phyloP scores from a whole-genome alignment of 1,284 basidiomycete genomes.

The Cryptococcus maquisensis region DNA sequence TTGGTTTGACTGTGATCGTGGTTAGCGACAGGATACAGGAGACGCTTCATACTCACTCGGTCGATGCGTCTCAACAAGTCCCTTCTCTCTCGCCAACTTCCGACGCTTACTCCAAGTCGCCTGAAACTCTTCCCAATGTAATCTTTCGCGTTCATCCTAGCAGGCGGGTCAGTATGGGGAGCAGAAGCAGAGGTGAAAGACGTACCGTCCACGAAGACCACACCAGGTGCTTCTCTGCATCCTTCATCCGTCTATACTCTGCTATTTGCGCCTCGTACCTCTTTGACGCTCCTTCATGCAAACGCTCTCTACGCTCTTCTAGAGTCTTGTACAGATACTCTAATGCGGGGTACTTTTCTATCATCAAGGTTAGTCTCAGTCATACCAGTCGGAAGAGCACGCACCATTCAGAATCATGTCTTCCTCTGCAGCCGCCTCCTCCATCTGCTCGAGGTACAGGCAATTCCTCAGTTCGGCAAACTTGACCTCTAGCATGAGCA shows the following conservation, averaged over 20 bases:
- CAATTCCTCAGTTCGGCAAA: slow-evolving; percentile 56
- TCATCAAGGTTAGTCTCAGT: background rate
- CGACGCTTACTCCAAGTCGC: slow-evolving; percentile 53
- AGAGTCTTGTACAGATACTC: slow-evolving; percentile 49
- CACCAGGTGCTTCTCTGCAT: slow-evolving; percentile 46
- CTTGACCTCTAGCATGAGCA: slow-evolving; percentile 56
- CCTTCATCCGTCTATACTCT: slow-evolving; percentile 48
- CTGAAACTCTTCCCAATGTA: slow-evolving; percentile 52
- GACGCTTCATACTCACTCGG: slow-evolving; percentile 35
- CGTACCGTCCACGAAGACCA: slow-evolving; percentile 54
- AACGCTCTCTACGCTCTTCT: slow-evolving; percentile 33
- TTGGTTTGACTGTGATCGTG: background rate
- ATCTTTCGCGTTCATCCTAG: slow-evolving; percentile 43
- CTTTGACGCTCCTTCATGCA: slow-evolving; percentile 44
- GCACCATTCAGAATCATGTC: slow-evolving; percentile 54
- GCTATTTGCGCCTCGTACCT: slow-evolving; percentile 47
- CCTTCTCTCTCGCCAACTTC: slow-evolving; percentile 54
- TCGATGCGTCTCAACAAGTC: slow-evolving; percentile 51
- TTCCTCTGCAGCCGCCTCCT: slow-evolving; percentile 55
- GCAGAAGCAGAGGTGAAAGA: background rate
- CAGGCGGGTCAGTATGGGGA: background rate
- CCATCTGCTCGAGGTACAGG: slow-evolving; percentile 55
- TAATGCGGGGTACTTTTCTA: slow-evolving; percentile 55
- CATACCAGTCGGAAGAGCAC: slow-evolving; percentile 11
- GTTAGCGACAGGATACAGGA: background rate